Base-by-base conservation (phyloP, 2,329 filamentous ascomycete genomes). In the Aureobasidium lini region DNA sequence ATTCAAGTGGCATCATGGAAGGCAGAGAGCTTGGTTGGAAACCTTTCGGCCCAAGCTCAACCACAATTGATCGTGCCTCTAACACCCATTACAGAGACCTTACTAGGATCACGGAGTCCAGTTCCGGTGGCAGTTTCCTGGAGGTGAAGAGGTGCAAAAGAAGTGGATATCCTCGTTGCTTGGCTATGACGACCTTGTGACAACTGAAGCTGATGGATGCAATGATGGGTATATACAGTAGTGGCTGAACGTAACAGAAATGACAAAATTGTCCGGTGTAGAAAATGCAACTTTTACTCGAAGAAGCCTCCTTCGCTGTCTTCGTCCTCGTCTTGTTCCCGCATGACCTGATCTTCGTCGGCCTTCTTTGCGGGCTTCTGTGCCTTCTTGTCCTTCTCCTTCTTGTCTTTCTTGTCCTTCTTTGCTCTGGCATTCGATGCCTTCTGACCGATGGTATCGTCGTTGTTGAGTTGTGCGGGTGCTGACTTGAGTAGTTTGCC, bases 221-320 rank as follows among this genome's bases (percentile, higher is more conserved):
- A 31, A 37, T 47, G 29, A 28, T 39, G 53, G 53, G 53, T 57
- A 57, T 57, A 57, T 46, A 57, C 50, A 54, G 16, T 43, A 42
- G 18, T 32, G 18, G 50, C 37, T 18, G 37, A 54, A 54, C 7
- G 50, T 23, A 32, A 43, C 23, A 43, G 9, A 13, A 34, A 42
- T 31, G 8, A 23, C n/a, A 43, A n/a, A 29, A n/a, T 6, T n/a
- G 6, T 15, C 4, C 42, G 43, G 42, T 36, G 18, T 49, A 15
- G 15, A 11, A 28, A 18, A 50, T 31, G 23, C 43, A 44, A 13
- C 23, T 13, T 37, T 47, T 62, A 60, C 58, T 71, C 71, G 62
- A 73, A 73, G 66, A 73, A 73, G 9, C 68, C 71, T 42, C 67
- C 68, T 47, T 71, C 70, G 59, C 66, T 71, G 49, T 70, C 70